A percentile compares a stretch with the other conserved stretches of the same genome.
Conservation (phyloP, 2,329 filamentous ascomycete species). For the Neonectria punicea region DNA sequence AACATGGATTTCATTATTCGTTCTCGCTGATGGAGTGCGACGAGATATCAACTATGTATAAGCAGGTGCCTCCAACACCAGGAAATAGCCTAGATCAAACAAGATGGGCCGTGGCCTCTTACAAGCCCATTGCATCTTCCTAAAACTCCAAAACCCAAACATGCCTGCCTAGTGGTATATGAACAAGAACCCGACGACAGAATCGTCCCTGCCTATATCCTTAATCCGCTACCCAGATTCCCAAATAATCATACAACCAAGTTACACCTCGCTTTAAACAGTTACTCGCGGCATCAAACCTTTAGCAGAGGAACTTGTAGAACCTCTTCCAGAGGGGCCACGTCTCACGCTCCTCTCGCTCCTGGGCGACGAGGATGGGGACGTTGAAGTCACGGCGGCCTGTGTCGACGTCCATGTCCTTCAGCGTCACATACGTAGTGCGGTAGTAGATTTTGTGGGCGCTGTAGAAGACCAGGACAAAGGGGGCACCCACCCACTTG, state of each 20-base stretch:
- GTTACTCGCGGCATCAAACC: not conserved
- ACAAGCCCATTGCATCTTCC: not conserved
- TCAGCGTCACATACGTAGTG: conserved; percentile 72
- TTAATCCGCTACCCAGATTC: not conserved
- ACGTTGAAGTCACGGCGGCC: conserved; percentile 88
- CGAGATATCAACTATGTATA: not conserved
- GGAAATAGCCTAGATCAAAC: not conserved
- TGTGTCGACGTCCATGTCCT: conserved; percentile 88
- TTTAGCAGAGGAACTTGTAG: conserved; percentile 78
- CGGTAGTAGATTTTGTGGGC: conserved; percentile 79
- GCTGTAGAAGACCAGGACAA: conserved; percentile 75
- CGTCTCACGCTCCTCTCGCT: conserved; percentile 74
- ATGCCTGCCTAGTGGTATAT: conserved; percentile 20
- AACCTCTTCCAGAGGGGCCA: conserved; percentile 83
- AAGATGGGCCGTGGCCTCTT: not conserved
- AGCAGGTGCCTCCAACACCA: not conserved
- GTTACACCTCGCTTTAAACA: conserved; percentile 1
- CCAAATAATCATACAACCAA: conserved; percentile 19
- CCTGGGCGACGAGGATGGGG: conserved; percentile 80
- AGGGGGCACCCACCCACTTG: conserved; percentile 75
- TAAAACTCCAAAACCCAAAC: conserved; percentile 16
- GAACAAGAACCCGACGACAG: not conserved
- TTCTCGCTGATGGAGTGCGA: not conserved
- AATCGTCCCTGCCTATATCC: conserved; percentile 1
- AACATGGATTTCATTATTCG: conserved; percentile 11